A percentile compares a stretch with the other conserved stretches of the same genome.
Conservation (phyloP, 1,284 basidiomycete species). For the Inonotus obliquus region DNA sequence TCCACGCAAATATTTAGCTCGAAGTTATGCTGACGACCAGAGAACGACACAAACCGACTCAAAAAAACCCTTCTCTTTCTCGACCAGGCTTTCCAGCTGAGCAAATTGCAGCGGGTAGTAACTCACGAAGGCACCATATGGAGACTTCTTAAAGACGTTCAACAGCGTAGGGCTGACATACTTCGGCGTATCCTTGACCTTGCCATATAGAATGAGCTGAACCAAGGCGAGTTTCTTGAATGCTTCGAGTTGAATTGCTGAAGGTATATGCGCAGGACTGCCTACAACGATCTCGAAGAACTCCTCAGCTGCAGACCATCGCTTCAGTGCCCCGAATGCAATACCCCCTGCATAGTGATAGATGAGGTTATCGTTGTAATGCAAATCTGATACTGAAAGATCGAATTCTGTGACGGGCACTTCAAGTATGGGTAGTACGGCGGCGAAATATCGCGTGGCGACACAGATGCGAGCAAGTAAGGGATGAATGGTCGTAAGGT, state of each 20-base stretch:
- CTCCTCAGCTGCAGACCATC: slow-evolving; percentile 63
- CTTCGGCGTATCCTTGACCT: slow-evolving; percentile 56
- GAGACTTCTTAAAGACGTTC: slow-evolving; percentile 56
- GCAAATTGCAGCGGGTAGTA: slow-evolving; percentile 53
- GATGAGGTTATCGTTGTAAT: slow-evolving; percentile 68
- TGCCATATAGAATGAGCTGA: slow-evolving; percentile 70
- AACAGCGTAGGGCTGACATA: slow-evolving; percentile 55
- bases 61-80: slow-evolving; percentile 53
- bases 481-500: slow-evolving; percentile 67
- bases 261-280: slow-evolving; percentile 59
- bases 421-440: slow-evolving; percentile 52
- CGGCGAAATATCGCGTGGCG: slow-evolving; percentile 43
- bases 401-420: slow-evolving; percentile 54
- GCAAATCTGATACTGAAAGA: slow-evolving; percentile 46
- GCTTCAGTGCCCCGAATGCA: slow-evolving; percentile 53
- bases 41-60: slow-evolving; percentile 37
- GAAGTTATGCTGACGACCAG: slow-evolving; percentile 15
- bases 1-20: background rate
- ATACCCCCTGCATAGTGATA: slow-evolving; percentile 77
- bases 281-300: slow-evolving; percentile 75
- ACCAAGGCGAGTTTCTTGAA: slow-evolving; percentile 77
- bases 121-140: slow-evolving; percentile 56
- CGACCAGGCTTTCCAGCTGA: slow-evolving; percentile 38
- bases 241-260: slow-evolving; percentile 78
- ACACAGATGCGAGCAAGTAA: slow-evolving; percentile 50